These are phyloP conservation scores for Spathaspora sp. DNA, from an alignment of 805 yeast genomes.

Conservation along the genomic window DNA sequence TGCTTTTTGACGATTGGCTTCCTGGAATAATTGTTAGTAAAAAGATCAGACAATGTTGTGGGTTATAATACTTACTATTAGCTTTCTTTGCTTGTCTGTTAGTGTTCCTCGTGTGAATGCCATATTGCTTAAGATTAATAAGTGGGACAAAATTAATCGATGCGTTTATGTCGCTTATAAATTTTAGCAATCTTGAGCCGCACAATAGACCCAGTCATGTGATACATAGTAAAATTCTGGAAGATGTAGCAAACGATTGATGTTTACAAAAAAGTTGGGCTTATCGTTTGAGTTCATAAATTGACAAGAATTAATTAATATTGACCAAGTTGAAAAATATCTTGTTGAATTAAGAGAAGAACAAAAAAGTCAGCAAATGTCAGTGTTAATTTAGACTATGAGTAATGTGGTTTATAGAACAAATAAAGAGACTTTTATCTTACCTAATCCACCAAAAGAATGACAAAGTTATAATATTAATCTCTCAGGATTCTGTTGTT, in stretches of 20 bases:
- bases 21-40: slow-evolving; percentile 32
- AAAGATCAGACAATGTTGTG: background rate
- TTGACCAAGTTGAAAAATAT: slow-evolving; percentile 16
- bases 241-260: too few species aligned
- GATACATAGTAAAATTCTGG: background rate
- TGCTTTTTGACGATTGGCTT: slow-evolving; percentile 61
- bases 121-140: slow-evolving; percentile 9
- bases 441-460: too few species aligned
- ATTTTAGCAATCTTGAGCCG: background rate
- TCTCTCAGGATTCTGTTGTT: too few species aligned
- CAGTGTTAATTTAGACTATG: too few species aligned
- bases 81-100: slow-evolving; percentile 30
- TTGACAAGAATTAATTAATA: slow-evolving; percentile 13
- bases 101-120: slow-evolving; percentile 20
- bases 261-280: too few species aligned
- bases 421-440: too few species aligned
- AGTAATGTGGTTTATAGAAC: too few species aligned
- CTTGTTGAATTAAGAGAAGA: slow-evolving; percentile 12
- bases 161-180: background rate
- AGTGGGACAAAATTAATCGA: background rate
- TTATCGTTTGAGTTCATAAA: too few species aligned
- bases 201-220: background rate
- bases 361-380: slow-evolving; percentile 13
- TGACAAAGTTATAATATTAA: too few species aligned
- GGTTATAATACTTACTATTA: slow-evolving; percentile 30